A percentile compares a stretch with the other conserved stretches of the same genome.
Evolutionary conservation across 176 grass and related monocot genomes (phyloP).

Genomic region (Chrysopogon serrulatus): DNA sequence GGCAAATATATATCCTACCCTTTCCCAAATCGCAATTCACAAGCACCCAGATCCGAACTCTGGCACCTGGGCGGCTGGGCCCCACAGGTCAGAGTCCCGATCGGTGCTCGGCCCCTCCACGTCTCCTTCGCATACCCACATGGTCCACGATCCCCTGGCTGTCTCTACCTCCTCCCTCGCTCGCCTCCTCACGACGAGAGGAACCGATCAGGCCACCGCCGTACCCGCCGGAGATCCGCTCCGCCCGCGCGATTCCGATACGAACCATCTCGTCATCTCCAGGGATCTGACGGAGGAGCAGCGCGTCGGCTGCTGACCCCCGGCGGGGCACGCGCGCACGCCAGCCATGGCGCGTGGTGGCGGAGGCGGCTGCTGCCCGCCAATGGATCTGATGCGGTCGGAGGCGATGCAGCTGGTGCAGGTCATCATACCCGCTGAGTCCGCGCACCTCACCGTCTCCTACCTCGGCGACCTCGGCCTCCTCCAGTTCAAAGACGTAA

Average conservation of each 20-base stretch:
- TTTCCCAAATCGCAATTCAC: background rate
- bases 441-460: slow-evolving; percentile 71
- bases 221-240: slow-evolving; percentile 14
- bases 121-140: slow-evolving; percentile 39
- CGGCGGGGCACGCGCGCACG: background rate
- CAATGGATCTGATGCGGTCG: slow-evolving; percentile 98
- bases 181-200: slow-evolving; percentile 21
- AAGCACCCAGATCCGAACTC: slow-evolving; percentile 8
- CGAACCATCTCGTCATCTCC: background rate
- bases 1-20: no score
- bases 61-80: background rate
- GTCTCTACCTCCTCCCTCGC: slow-evolving; percentile 18
- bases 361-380: slow-evolving; percentile 67
- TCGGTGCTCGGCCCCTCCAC: slow-evolving; percentile 28
- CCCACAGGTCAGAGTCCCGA: background rate
- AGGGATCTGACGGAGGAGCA: slow-evolving; percentile 12
- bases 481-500: slow-evolving; percentile 98
- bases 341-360: slow-evolving; percentile 39
- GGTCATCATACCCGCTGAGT: slow-evolving; percentile 95
- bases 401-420: slow-evolving; percentile 96
- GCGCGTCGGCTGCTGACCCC: background rate
- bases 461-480: slow-evolving; percentile 92
- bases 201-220: slow-evolving; percentile 26
- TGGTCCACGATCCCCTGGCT: slow-evolving; percentile 12
- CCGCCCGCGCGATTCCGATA: background rate